Conservation (phyloP, 1,139 yeast genomes). For the Saccharomycopsis crataegensis region DNA sequence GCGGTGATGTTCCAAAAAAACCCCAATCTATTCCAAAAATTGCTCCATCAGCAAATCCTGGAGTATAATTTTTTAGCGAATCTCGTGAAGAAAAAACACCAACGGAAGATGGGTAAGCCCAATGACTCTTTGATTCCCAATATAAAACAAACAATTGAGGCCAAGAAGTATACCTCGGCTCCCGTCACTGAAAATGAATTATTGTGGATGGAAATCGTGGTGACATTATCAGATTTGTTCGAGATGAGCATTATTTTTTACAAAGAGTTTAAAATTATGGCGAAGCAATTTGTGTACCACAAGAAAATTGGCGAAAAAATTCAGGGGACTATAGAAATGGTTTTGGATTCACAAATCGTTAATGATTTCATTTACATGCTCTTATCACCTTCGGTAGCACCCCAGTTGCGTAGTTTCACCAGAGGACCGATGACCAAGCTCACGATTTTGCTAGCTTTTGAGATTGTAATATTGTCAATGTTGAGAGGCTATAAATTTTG, state of each 20-base stretch:
- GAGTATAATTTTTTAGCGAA: background rate
- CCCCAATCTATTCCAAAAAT: background rate
- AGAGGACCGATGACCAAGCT: too few species aligned
- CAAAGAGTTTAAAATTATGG: background rate
- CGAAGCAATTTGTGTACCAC: background rate
- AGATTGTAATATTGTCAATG: too few species aligned
- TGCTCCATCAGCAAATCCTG: background rate
- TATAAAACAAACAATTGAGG: background rate
- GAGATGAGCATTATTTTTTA: background rate
- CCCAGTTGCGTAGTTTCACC: too few species aligned
- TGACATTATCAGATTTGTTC: conserved; percentile 4
- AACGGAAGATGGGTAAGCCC: background rate
- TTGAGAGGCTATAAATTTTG: too few species aligned
- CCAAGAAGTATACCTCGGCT: background rate
- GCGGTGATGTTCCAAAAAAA: conserved; percentile 2
- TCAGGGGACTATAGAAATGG: background rate
- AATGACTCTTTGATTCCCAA: background rate
- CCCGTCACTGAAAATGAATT: background rate
- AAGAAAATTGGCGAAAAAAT: background rate
- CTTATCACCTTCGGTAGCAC: background rate
- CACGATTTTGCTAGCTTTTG: too few species aligned
- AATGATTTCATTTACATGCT: background rate
- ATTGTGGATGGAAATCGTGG: background rate
- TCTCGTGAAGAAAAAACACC: background rate
- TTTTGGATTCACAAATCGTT: background rate